Percentiles rank a stretch among this genome's conserved stretches.
phyloP scores from a whole-genome alignment of 2,329 filamentous ascomycete species.

The Hymenoscyphus occultus region DNA sequence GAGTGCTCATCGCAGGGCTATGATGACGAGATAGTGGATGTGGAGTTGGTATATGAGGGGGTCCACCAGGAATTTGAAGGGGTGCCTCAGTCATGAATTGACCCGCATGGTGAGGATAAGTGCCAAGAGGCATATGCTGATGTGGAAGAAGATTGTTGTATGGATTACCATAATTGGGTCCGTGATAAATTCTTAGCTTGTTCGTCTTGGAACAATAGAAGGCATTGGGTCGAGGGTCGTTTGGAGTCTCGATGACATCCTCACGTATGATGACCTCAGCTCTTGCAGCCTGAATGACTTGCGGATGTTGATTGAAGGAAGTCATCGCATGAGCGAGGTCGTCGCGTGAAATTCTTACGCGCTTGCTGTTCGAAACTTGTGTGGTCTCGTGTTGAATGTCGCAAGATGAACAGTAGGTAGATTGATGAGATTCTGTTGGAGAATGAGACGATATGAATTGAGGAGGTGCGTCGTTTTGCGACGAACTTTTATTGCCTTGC shows the following conservation, averaged over 20 bases:
- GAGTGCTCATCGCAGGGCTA: slow-evolving; percentile 5
- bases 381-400: not conserved
- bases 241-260: slow-evolving; percentile 50
- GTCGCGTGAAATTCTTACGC: not conserved
- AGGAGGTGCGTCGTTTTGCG: not conserved
- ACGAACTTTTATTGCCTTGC: not conserved
- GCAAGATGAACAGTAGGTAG: not conserved
- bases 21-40: slow-evolving; percentile 2
- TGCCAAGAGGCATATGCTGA: slow-evolving; percentile 41
- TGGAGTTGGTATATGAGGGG: slow-evolving; percentile 13
- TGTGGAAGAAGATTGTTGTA: slow-evolving; percentile 47
- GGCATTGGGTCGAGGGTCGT: slow-evolving; percentile 57
- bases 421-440: not conserved
- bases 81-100: slow-evolving; percentile 27
- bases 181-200: slow-evolving; percentile 56
- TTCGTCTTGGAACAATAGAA: slow-evolving; percentile 54
- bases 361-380: not conserved
- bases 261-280: slow-evolving; percentile 53
- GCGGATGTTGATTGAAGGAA: slow-evolving; percentile 16
- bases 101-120: slow-evolving; percentile 24
- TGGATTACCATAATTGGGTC: slow-evolving; percentile 52
- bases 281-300: slow-evolving; percentile 47
- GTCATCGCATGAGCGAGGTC: not conserved
- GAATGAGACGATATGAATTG: not conserved
- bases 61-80: slow-evolving; percentile 36